Percentiles rank a stretch among this genome's conserved stretches.
These are phyloP conservation scores for Protea cynaroides DNA, from an alignment of 164 flowering plant genomes.

Conservation along the genomic window DNA sequence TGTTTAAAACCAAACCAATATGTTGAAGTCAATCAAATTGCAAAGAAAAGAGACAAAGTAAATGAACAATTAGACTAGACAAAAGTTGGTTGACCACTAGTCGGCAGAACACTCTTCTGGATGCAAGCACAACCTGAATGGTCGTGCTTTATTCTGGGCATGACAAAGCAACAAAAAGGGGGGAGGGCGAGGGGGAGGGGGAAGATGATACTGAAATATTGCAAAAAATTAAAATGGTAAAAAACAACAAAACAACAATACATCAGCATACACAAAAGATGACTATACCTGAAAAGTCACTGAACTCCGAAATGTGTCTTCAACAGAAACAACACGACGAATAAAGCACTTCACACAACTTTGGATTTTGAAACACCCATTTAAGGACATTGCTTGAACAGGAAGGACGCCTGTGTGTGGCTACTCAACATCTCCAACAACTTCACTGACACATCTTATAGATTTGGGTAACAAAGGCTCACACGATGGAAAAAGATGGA, in stretches of 20 bases:
- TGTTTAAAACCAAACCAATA: background rate
- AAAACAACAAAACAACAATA: constrained; percentile 8
- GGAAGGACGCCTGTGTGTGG: constrained; percentile 19
- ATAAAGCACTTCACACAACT: constrained; percentile 32
- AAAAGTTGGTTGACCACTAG: background rate
- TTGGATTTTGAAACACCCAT: constrained; percentile 26
- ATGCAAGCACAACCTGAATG: constrained; percentile 9
- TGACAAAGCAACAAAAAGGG: background rate
- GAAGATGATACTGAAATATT: too few species aligned
- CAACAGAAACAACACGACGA: constrained; percentile 26
- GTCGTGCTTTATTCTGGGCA: background rate
- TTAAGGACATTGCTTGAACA: constrained; percentile 21
- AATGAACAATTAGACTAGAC: constrained; percentile 1
- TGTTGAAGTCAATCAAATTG: constrained; percentile 1
- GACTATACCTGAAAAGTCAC: constrained; percentile 25
- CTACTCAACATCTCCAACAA: constrained; percentile 23
- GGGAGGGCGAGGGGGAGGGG: too few species aligned
- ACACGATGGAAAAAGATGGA: constrained; percentile 10
- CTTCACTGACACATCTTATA: constrained; percentile 19
- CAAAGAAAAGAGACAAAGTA: constrained; percentile 2
- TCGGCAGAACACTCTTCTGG: constrained; percentile 4
- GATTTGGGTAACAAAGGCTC: constrained; percentile 14
- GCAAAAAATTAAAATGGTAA: background rate
- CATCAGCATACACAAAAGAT: constrained; percentile 17
- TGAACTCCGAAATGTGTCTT: constrained; percentile 20